A percentile compares a stretch with the other conserved stretches of the same genome.
phyloP scores from a whole-genome alignment of 768 basidiomycete genomes.

The Wakefieldia striispora region DNA sequence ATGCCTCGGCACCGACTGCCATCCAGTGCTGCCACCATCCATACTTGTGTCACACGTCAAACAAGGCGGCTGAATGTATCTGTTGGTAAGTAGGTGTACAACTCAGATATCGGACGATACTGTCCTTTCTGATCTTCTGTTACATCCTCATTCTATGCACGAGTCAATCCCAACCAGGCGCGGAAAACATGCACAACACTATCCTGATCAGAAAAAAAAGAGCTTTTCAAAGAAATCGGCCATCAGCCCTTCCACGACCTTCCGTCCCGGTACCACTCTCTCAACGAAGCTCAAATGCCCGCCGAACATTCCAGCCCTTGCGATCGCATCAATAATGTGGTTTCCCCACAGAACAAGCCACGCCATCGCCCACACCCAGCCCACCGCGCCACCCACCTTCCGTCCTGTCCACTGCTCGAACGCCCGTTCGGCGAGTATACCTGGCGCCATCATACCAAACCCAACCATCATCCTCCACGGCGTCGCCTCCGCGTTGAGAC shows the following conservation, averaged over 20 bases:
- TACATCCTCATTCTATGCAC: too few relatives aligned
- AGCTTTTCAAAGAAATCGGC: background rate
- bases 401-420: conserved; percentile 23
- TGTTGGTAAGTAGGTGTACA: too few relatives aligned
- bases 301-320: conserved; percentile 12
- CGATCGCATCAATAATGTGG: conserved; percentile 21
- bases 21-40: too few relatives aligned
- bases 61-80: too few relatives aligned
- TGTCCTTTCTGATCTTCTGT: too few relatives aligned
- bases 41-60: too few relatives aligned
- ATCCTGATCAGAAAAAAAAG: background rate
- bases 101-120: too few relatives aligned
- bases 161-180: too few relatives aligned
- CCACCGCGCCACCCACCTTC: conserved; percentile 26
- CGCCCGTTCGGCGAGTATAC: conserved; percentile 42
- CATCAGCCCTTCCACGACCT: conserved; percentile 5
- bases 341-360: conserved; percentile 25
- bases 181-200: too few relatives aligned
- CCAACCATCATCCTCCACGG: conserved; percentile 41
- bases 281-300: background rate
- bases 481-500: conserved; percentile 51
- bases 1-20: too few relatives aligned
- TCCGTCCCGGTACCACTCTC: background rate
- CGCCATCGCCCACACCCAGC: conserved; percentile 34
- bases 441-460: conserved; percentile 54